These are phyloP conservation scores for Boechera divaricarpa DNA, from an alignment of 345 rosid species.

Conservation along the genomic window DNA sequence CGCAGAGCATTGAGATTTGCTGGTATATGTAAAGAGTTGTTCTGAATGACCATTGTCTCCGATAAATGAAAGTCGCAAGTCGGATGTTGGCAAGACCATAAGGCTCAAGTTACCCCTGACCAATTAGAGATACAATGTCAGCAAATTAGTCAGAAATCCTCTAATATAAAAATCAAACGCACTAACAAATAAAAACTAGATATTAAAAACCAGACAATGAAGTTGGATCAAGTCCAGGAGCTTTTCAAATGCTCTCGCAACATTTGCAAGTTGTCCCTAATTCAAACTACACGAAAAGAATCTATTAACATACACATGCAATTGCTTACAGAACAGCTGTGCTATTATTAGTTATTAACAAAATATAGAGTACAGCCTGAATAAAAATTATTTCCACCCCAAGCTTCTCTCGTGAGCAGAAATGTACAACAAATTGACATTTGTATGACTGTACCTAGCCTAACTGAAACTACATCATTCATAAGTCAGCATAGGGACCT, in stretches of 20 bases:
- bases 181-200: conserved; percentile 14
- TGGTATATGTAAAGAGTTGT: conserved; percentile 66
- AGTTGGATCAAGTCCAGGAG: conserved; percentile 7
- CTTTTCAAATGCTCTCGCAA: background rate
- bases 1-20: conserved; percentile 54
- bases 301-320: background rate
- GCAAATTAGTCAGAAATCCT: conserved; percentile 11
- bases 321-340: background rate
- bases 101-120: conserved; percentile 90
- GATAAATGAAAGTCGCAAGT: conserved; percentile 74
- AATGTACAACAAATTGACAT: background rate
- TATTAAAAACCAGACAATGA: conserved; percentile 26
- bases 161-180: conserved; percentile 5
- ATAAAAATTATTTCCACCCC: background rate
- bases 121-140: conserved; percentile 12
- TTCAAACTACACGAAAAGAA: background rate
- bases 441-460: background rate
- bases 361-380: background rate
- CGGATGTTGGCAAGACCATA: conserved; percentile 79
- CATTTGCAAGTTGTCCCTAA: conserved; percentile 7
- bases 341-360: background rate
- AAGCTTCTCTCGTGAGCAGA: background rate
- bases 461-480: conserved; percentile 4
- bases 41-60: conserved; percentile 86
- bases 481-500: background rate